Conservation (phyloP, 2,329 filamentous ascomycete genomes). For the Talaromyces sp. region DNA sequence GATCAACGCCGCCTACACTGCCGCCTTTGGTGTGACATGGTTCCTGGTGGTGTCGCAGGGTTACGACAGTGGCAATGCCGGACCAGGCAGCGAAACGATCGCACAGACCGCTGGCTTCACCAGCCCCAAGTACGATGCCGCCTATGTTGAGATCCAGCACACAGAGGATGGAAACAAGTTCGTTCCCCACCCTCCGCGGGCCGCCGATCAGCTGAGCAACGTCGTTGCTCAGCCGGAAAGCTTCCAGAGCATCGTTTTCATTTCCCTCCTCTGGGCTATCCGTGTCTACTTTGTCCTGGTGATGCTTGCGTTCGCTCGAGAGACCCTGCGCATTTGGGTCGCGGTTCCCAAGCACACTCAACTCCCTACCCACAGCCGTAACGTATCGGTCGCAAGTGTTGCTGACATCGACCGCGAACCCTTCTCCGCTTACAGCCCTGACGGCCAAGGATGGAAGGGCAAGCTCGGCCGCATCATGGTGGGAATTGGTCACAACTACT, state of each 20-base stretch:
- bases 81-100: constrained; percentile 59
- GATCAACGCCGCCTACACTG: constrained; percentile 80
- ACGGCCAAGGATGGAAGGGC: constrained; percentile 78
- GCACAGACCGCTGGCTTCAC: constrained; percentile 68
- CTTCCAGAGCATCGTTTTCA: constrained; percentile 76
- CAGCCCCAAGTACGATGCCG: constrained; percentile 63
- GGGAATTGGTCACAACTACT: constrained; percentile 72
- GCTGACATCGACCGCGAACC: constrained; percentile 61
- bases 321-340: constrained; percentile 67
- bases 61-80: constrained; percentile 50
- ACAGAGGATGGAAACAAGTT: constrained; percentile 47
- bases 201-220: constrained; percentile 58
- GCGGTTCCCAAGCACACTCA: constrained; percentile 44
- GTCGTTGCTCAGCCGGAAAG: constrained; percentile 67
- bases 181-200: constrained; percentile 51
- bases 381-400: constrained; percentile 50
- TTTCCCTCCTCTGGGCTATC: constrained; percentile 72
- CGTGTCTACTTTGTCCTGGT: constrained; percentile 83
- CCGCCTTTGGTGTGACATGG: constrained; percentile 81
- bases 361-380: constrained; percentile 45
- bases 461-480: constrained; percentile 79
- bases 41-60: constrained; percentile 72
- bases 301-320: constrained; percentile 79
- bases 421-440: constrained; percentile 69
- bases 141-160: constrained; percentile 56